A percentile compares a stretch with the other conserved stretches of the same genome.
phyloP scores from a whole-genome alignment of 2,329 filamentous ascomycete genomes.

The Pseudogymnoascus sp. region DNA sequence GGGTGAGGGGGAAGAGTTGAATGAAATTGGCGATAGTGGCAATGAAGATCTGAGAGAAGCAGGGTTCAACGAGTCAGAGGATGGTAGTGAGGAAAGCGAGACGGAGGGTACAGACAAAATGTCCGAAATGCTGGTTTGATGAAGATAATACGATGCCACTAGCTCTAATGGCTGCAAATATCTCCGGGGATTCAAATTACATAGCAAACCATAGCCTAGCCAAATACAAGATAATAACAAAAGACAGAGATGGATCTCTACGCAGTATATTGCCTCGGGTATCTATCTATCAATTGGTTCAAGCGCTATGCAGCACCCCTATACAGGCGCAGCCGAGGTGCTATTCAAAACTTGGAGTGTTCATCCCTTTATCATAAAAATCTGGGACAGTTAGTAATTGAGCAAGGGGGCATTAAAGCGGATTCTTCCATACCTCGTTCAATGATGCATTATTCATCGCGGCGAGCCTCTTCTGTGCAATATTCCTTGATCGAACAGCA shows the following conservation, averaged over 20 bases:
- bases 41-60: not conserved
- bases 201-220: not conserved
- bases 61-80: not conserved
- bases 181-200: not conserved
- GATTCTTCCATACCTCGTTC: conserved; percentile 59
- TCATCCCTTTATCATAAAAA: conserved; percentile 57
- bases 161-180: not conserved
- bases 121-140: not conserved
- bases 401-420: conserved; percentile 9
- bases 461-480: conserved; percentile 79
- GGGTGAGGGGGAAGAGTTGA: not conserved
- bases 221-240: not conserved
- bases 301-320: not conserved
- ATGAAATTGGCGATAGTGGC: not conserved
- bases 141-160: not conserved
- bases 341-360: not conserved
- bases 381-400: conserved; percentile 36
- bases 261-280: conserved; percentile 2
- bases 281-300: conserved; percentile 2
- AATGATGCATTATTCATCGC: conserved; percentile 73
- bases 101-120: not conserved
- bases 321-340: not conserved
- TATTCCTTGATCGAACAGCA: conserved; percentile 70
- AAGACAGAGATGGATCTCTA: not conserved
- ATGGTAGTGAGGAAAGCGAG: not conserved